phyloP scores from a whole-genome alignment of 2,329 filamentous ascomycete species.

The Exophiala aquamarina region DNA sequence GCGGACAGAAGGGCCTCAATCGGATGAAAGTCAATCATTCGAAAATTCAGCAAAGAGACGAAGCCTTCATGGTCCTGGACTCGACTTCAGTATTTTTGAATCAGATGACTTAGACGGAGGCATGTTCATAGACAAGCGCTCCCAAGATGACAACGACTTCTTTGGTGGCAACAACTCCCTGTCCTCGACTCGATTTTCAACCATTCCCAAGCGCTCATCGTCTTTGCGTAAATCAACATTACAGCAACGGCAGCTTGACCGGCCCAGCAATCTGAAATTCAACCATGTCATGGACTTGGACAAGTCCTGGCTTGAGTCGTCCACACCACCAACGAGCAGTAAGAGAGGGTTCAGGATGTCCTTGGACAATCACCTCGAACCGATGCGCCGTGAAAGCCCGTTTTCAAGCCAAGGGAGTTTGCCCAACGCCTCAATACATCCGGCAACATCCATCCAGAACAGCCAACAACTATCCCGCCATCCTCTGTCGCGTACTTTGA shows the following conservation, averaged over 20 bases:
- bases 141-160: slow-evolving; percentile 32
- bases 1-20: slow-evolving; percentile 76
- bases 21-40: slow-evolving; percentile 78
- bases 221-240: slow-evolving; percentile 84
- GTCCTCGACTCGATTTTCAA: slow-evolving; percentile 47
- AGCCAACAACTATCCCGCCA: slow-evolving; percentile 56
- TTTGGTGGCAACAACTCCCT: slow-evolving; percentile 32
- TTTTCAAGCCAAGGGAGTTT: slow-evolving; percentile 58
- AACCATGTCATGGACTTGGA: slow-evolving; percentile 44
- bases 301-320: slow-evolving; percentile 40
- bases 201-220: slow-evolving; percentile 67
- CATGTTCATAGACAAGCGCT: slow-evolving; percentile 28
- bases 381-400: slow-evolving; percentile 63
- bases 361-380: slow-evolving; percentile 72
- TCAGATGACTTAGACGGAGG: slow-evolving; percentile 30
- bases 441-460: slow-evolving; percentile 41
- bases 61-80: slow-evolving; percentile 74
- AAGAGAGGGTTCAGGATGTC: slow-evolving; percentile 71
- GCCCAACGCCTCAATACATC: slow-evolving; percentile 56
- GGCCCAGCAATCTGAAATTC: slow-evolving; percentile 45
- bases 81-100: slow-evolving; percentile 77
- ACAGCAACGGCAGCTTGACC: slow-evolving; percentile 75
- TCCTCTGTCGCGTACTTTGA: slow-evolving; percentile 82
- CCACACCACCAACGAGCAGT: slow-evolving; percentile 52
- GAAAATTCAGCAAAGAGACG: slow-evolving; percentile 88